A percentile compares a stretch with the other conserved stretches of the same genome.
These are phyloP conservation scores for Rubus parviflorus DNA, from an alignment of 306 rosid genomes.

Conservation along the genomic window DNA sequence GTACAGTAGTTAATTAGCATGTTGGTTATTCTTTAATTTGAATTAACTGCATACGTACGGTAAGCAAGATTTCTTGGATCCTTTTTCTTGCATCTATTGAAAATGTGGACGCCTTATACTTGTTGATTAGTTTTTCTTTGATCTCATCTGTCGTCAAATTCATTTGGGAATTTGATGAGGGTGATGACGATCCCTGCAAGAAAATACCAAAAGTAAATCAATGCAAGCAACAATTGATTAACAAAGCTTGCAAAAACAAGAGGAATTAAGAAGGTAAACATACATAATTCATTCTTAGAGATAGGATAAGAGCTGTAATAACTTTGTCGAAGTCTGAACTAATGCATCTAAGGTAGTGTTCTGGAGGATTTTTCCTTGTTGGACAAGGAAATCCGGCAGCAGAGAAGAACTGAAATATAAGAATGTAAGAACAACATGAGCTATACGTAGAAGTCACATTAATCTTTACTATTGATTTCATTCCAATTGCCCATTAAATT, in stretches of 20 bases:
- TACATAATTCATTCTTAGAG: conserved; percentile 10
- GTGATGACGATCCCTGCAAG: conserved; percentile 25
- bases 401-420: conserved; percentile 20
- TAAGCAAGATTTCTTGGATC: conserved; percentile 15
- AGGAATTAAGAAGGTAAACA: not conserved
- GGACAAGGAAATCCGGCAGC: conserved; percentile 33
- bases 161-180: not conserved
- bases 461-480: not conserved
- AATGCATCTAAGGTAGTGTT: conserved; percentile 34
- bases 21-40: not conserved
- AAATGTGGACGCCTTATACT: conserved; percentile 12
- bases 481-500: not conserved
- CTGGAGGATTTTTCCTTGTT: conserved; percentile 27
- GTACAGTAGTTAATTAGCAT: not conserved
- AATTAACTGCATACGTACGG: not conserved
- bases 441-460: not conserved
- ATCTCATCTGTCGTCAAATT: conserved; percentile 20
- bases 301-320: not conserved
- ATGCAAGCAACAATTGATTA: not conserved
- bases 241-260: not conserved
- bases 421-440: not conserved
- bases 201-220: not conserved
- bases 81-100: conserved; percentile 11
- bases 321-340: conserved; percentile 29
- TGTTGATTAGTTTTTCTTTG: conserved; percentile 19